Base-by-base conservation (phyloP, 116 monocot genomes). In the Papilionanthe hybrid region DNA sequence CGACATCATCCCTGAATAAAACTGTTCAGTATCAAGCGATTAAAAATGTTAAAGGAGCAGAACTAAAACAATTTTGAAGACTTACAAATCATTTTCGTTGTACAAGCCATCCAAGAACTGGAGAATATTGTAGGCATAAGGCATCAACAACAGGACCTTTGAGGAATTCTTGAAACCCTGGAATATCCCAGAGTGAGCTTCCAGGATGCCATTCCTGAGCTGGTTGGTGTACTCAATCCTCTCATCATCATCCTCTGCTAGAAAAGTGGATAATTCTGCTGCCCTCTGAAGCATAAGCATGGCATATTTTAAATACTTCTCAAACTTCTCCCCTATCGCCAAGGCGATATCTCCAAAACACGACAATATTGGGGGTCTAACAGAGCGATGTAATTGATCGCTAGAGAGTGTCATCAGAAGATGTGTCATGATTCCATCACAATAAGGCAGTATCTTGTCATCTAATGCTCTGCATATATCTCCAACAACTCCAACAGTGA, bases 171-270 rank as follows among this genome's bases (percentile, higher is more conserved):
- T 85, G 68, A 82, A 85, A 25, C 82, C 81, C 65, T 85, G 85
- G 44, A 91, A 83, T 30, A 91, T 88, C 15, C 91, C 91, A 63
- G 91, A 87, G 74, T 91, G 89, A 8, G 91, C 90, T 22, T 90
- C 87, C 25, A 90, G 77, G 27, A 87, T 87, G 32, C 90, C 87
- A 78, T 86, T 85, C 66, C 85, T 81, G 5, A 85, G 79, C 37
- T 82, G 82, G 27, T 82, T 85, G 28, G 75, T 75, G 76, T 85
- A 85, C 15, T 85, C 82, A 6, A 85, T 53, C 79, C 76, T 85
- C 7, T 85, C 85, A 68, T 85, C 90, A 65, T 90, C 90, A 50
- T 56, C 73, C 23, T 75, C 42, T 0, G 65, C 55, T 5, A 78
- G 72, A 77, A 76, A 81, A 6, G 82, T 81, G 1, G 82, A 87